Base-by-base conservation (phyloP, 2,329 filamentous ascomycete genomes). In the Lasiodiplodia sp. region DNA sequence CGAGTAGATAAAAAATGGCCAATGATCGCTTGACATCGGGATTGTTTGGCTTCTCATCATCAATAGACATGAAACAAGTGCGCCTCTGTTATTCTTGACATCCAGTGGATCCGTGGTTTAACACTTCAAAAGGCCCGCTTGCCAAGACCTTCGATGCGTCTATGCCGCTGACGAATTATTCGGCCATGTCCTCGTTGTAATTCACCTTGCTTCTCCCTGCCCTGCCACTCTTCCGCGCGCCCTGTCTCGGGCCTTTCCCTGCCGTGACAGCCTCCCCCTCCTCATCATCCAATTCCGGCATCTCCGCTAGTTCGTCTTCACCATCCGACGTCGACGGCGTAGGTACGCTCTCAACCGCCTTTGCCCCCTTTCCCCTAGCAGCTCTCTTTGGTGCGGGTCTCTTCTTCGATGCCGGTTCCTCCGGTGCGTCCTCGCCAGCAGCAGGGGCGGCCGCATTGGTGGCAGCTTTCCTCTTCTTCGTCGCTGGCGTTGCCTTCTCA, bases 241-340 rank as follows among this genome's bases (percentile, higher is more conserved):
- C 34, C 3, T 4, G n/a, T 11, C n/a, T 38, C 6, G 12, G 21
- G 6, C 53, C 58, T 25, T 55, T 44, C 2, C 44, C 34, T 28
- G 28, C 44, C 44, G 7, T 31, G 14, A 25, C n/a, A 21, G 69
- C 62, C 40, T 70, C 69, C 58, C 72, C 73, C 16, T 66, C 69
- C 51, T 74, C 74, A 25, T 79, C 76, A 47, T 79, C 81, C 51
- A 83, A 72, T 68, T 83, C 81, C 69, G 79, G 78, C 71, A 83
- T 78, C 64, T 75, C 75, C 52, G 74, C 25, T 10, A 25, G n/a
- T 11, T n/a, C 51, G 28, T 68, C 58, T n/a, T 57, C 67, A 5
- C 37, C 58, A 37, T 65, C 67, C 16, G 60, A 68, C 14, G 79
- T 73, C 67, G 79, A 81, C 21, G 83, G 83, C 38, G 82, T 84